Evolutionary conservation across 441 rosid genomes (phyloP), one percentile per base, ranked within the genome.

Genomic region (California macrophylla): DNA sequence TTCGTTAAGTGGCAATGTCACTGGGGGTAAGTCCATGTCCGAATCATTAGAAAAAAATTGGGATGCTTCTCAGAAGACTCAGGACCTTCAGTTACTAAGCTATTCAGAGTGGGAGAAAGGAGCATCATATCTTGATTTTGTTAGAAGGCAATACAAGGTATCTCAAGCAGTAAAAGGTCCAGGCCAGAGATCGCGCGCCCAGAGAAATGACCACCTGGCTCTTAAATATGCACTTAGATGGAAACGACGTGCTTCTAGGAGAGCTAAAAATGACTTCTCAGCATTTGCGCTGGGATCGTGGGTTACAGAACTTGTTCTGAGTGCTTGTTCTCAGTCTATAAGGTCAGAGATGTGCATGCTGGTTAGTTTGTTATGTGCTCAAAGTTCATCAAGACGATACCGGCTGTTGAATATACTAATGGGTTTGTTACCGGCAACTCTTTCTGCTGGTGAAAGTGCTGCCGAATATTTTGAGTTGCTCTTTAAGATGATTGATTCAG

Each of bases 241-340:
- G 99, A 96, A 90, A 83, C 90, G 87, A 16, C 82, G 78, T 79
- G 84, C 86, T 75, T 79, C 75, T 77, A 92, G 79, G 81, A 80
- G 84, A 70, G 72, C 85, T 42, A 96, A 86, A 81, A 84, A 96
- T 69, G 98, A 79, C 72, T 74, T 93, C 69, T 81, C 88, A 74
- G 82, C 87, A 29, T 94, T 96, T 77, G 99, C 92, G 89, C 86
- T 93, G 64, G 99, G 99, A 0, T 92, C 97, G 52, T 96, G 99
- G 99, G 99, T 96, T 72, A 85, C 96, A 67, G 99, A 94, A 81
- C 97, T 96, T 79, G 85, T 89, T 80, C 82, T 96, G 74, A 92
- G 99, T 86, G 97, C 99, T 74, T 96, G 99, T 79, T 96, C 99
- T 58, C 99, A 92, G 77, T 92, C 98, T 74, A 94, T 96, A 66